phyloP scores from a whole-genome alignment of 2,329 filamentous ascomycete species.

The Fusarium fujikuroi region DNA sequence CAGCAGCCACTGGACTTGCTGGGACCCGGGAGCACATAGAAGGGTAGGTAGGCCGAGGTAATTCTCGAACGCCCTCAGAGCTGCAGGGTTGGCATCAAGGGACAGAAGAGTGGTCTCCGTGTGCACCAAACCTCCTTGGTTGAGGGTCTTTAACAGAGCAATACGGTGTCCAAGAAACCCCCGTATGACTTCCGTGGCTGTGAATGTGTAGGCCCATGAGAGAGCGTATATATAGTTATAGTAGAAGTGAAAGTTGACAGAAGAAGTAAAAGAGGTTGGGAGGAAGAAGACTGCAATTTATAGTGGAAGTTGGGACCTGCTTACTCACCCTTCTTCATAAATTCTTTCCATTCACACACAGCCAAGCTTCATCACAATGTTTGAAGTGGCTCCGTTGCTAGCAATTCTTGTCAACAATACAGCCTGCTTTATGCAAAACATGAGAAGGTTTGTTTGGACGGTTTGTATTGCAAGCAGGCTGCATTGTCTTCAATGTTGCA shows the following conservation, averaged over 20 bases:
- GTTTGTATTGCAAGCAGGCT: neutral
- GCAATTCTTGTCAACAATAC: neutral
- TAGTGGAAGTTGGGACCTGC: neutral
- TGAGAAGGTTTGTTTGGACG: fast-evolving
- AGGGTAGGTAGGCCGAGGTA: no score
- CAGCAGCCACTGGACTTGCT: no score
- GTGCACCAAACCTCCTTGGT: fast-evolving
- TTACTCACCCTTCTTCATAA: neutral
- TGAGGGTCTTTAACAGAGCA: no score
- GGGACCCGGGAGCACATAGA: no score
- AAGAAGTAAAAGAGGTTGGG: neutral
- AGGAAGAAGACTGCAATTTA: neutral
- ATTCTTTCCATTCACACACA: neutral
- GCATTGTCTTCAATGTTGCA: neutral
- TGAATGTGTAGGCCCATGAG: no score
- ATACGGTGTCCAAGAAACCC: fast-evolving
- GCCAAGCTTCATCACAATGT: neutral
- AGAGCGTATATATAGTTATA: no score
- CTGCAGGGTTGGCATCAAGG: no score
- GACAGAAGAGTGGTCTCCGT: no score
- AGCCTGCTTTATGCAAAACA: neutral
- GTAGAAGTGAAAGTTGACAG: neutral
- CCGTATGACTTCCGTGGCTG: no score
- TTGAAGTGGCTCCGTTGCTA: neutral
- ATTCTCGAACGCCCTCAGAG: no score